Percentiles rank a stretch among this genome's conserved stretches.
phyloP scores from a whole-genome alignment of 2,329 filamentous ascomycete genomes.

The Aspergillus ustus region DNA sequence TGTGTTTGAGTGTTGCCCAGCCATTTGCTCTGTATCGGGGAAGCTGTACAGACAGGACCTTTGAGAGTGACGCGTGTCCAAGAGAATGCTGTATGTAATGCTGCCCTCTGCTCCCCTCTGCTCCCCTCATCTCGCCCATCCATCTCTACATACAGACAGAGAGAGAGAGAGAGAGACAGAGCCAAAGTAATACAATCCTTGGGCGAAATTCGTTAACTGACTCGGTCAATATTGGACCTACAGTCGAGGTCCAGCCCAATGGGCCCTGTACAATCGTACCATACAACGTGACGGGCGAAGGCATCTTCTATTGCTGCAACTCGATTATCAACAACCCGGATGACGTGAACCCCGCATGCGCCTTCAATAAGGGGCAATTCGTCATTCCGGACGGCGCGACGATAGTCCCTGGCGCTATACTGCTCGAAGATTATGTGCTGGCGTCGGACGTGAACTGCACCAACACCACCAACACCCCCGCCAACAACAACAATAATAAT shows the following conservation, averaged over 20 bases:
- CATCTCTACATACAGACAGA: too few species aligned
- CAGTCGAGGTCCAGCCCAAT: too few species aligned
- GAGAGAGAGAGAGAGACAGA: too few species aligned
- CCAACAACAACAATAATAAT: too few species aligned
- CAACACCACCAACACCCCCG: too few species aligned
- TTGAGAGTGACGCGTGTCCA: not conserved
- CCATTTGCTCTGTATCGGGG: not conserved
- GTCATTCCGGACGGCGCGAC: not conserved
- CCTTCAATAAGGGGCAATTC: not conserved
- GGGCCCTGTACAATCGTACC: not conserved
- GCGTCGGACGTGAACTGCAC: too few species aligned
- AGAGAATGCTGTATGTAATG: not conserved
- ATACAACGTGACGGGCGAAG: not conserved
- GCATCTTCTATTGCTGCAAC: not conserved
- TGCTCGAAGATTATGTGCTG: not conserved
- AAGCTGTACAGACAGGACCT: not conserved
- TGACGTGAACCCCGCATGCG: not conserved
- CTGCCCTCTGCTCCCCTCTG: too few species aligned
- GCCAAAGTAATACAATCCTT: too few species aligned
- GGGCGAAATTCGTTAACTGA: too few species aligned
- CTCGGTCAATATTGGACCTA: too few species aligned
- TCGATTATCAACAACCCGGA: not conserved
- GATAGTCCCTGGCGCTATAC: not conserved
- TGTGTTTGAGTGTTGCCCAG: not conserved
- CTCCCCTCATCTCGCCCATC: too few species aligned